These are phyloP conservation scores for Peniophora sp. DNA, from an alignment of 1,284 basidiomycete genomes.

Conservation along the genomic window DNA sequence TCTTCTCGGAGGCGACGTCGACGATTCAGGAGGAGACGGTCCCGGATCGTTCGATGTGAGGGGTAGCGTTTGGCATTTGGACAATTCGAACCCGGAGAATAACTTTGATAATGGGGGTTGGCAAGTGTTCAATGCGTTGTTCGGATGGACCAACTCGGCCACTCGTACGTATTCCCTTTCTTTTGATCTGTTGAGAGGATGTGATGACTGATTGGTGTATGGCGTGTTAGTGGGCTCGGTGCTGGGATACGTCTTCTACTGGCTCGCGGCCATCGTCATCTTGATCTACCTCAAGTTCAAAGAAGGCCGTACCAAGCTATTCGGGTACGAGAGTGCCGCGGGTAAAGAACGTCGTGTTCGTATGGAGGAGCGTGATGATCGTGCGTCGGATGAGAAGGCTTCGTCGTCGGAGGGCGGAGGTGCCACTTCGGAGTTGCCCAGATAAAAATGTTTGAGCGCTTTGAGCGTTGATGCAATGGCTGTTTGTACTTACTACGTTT, in stretches of 20 bases:
- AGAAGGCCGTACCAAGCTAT: slow-evolving; percentile 32
- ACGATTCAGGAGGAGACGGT: slow-evolving; percentile 72
- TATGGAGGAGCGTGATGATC: neutral
- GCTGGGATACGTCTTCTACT: slow-evolving; percentile 73
- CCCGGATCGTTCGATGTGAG: slow-evolving; percentile 76
- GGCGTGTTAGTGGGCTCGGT: slow-evolving; percentile 63
- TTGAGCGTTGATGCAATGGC: too few species aligned
- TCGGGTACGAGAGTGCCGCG: slow-evolving; percentile 14
- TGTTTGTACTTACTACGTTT: too few species aligned
- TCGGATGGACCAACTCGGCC: slow-evolving; percentile 73
- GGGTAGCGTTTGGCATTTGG: slow-evolving; percentile 81
- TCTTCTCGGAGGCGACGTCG: slow-evolving; percentile 68
- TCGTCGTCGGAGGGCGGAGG: too few species aligned
- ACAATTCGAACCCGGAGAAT: slow-evolving; percentile 73
- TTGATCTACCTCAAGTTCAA: slow-evolving; percentile 66
- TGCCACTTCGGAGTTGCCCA: too few species aligned
- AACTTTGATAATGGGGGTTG: slow-evolving; percentile 52
- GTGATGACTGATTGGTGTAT: slow-evolving; percentile 16
- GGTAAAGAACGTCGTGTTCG: slow-evolving; percentile 8
- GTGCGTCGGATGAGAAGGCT: too few species aligned
- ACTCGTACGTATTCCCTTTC: slow-evolving; percentile 19
- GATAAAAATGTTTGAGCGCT: too few species aligned
- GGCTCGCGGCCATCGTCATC: slow-evolving; percentile 59
- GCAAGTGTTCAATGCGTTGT: slow-evolving; percentile 67
- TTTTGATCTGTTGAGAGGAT: neutral